Evolutionary conservation across 2,329 filamentous ascomycete species (phyloP), one percentile per base, ranked within the genome.

Genomic region (Sporothrix phasma): DNA sequence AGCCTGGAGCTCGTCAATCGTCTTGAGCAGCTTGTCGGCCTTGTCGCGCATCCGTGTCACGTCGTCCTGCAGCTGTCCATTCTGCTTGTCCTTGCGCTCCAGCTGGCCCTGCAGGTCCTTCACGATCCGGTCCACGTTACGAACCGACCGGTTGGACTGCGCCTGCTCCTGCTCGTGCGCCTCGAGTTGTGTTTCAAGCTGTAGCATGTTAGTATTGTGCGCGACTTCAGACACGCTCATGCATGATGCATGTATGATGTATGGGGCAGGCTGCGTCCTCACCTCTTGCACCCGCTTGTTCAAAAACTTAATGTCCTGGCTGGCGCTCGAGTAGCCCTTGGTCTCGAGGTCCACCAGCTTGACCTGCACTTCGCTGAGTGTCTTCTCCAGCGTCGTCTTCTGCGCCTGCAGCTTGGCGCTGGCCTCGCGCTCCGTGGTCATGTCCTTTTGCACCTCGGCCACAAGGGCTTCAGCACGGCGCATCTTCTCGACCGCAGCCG

Each of bases 401-500:
- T 96, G 90, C 73, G 92, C 92, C 74, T 94, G 90, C 63, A 97
- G 80, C 69, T 89, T 85, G 5, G 88, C 85, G 70, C 87, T 92
- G 39, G 84, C 83, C 72, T 97, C 94, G 10, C 93, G 86, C 77
- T 97, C 93, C 7, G 84, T 84, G 19, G 87, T 85, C 67, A 97
- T 90, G 71, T 99, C 94, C 74, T 94, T 96, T 72, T 97, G 93
- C 68, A 96, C 87, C 75, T 99, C 94, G 8, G 88, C 85, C 1
- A 87, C 88, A 37, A 97, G 79, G 4, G 91, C 89, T 72, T 99
- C 93, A 2, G 94, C 90, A 26, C 93, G 87, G 63, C 93, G 86
- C 94, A 99, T 99, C 80, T 97, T 97, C 71, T 94, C 93, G 46
- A 97, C 88, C 0, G 93, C 93, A 3, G 94, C 93, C 0, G 88